These are phyloP conservation scores for Metschnikowia hibisci DNA, from an alignment of 805 yeast species.

Conservation along the genomic window DNA sequence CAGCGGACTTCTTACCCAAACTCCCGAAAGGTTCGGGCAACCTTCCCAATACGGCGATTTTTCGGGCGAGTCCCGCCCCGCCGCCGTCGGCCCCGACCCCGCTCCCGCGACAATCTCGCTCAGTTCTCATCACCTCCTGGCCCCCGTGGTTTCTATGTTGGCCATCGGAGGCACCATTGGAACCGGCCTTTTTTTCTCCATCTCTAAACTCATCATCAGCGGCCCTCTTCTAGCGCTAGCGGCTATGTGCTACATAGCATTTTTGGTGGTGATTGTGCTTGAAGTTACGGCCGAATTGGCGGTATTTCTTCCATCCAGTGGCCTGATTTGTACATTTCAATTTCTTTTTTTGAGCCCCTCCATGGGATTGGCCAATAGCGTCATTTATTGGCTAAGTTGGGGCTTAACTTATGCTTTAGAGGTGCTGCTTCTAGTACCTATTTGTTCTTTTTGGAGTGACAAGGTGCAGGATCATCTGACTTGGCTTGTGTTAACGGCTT, in stretches of 20 bases:
- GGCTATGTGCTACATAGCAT: constrained; percentile 19
- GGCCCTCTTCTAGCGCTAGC: constrained; percentile 21
- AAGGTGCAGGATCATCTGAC: constrained; percentile 6
- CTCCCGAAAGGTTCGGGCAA: no score
- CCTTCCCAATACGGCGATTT: neutral
- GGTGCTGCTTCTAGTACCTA: constrained; percentile 16
- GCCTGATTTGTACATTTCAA: constrained; percentile 22
- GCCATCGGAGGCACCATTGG: constrained; percentile 25
- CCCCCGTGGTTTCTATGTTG: constrained; percentile 17
- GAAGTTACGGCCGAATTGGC: constrained; percentile 20
- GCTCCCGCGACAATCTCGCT: neutral
- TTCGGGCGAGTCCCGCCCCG: neutral
- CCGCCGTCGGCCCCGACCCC: neutral
- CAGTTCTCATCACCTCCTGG: constrained; percentile 8
- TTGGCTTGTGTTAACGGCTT: constrained; percentile 7
- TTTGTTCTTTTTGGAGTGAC: constrained; percentile 16
- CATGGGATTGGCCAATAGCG: constrained; percentile 19
- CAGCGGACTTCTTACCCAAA: no score
- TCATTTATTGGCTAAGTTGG: constrained; percentile 26
- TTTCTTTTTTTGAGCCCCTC: constrained; percentile 17
- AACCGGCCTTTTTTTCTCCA: constrained; percentile 22
- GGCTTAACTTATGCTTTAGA: constrained; percentile 24
- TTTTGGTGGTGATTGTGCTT: constrained; percentile 20
- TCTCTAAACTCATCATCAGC: constrained; percentile 11
- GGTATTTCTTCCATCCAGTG: constrained; percentile 17